Percentiles rank a stretch among this genome's conserved stretches.
Evolutionary conservation across 345 rosid genomes (phyloP).

Genomic region (Acer saccharum): DNA sequence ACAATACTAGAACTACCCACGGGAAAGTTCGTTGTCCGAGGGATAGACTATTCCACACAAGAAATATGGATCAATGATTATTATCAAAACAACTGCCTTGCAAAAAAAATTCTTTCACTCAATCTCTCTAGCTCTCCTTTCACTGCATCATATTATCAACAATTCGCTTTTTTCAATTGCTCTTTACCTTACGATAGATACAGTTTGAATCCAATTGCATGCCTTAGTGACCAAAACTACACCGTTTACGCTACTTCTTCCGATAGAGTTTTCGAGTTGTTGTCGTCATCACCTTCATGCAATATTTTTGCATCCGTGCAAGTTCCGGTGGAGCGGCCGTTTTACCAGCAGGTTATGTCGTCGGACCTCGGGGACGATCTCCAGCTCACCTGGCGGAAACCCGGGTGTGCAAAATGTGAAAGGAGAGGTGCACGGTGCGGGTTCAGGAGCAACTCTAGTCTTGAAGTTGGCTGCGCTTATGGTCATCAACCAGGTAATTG

Average conservation of each 20-base stretch:
- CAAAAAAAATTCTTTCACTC: conserved; percentile 54
- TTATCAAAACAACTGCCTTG: conserved; percentile 63
- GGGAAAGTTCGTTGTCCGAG: conserved; percentile 50
- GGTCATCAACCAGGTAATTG: conserved; percentile 43
- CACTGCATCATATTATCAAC: conserved; percentile 36
- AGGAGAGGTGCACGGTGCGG: conserved; percentile 61
- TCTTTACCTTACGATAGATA: conserved; percentile 31
- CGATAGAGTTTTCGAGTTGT: background rate
- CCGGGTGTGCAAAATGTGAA: conserved; percentile 58
- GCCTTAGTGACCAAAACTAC: conserved; percentile 49
- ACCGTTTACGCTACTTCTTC: conserved; percentile 70
- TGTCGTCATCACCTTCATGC: conserved; percentile 47
- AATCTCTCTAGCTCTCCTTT: conserved; percentile 63
- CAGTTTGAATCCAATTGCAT: conserved; percentile 56
- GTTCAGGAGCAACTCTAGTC: conserved; percentile 45
- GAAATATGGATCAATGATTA: conserved; percentile 74
- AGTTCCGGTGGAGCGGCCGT: conserved; percentile 61
- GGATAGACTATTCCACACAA: conserved; percentile 55
- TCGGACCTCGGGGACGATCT: conserved; percentile 48
- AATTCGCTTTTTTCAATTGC: conserved; percentile 64
- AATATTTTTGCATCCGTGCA: conserved; percentile 24
- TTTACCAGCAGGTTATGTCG: conserved; percentile 41
- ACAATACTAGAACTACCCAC: conserved; percentile 46
- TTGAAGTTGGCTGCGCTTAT: conserved; percentile 44
- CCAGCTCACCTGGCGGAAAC: conserved; percentile 44